Evolutionary conservation across 148 eudicot genomes (phyloP).

Genomic region (Fagopyrum homotropicum): DNA sequence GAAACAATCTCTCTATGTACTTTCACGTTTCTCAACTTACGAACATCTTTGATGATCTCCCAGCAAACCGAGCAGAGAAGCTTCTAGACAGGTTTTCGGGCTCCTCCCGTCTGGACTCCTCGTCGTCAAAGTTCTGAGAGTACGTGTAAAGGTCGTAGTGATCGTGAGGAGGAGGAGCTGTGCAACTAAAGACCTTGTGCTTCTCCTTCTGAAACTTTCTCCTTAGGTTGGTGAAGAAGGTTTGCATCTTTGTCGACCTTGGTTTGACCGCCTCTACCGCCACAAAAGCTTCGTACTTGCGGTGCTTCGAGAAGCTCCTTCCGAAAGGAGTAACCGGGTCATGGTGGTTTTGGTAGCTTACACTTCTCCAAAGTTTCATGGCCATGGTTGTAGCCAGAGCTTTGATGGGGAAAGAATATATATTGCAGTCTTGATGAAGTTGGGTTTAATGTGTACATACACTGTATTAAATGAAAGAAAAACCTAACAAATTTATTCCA

Average conservation of each 20-base stretch:
- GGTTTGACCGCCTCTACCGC: background rate
- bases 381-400: background rate
- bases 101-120: background rate
- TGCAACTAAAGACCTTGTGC: background rate
- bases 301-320: constrained; percentile 7
- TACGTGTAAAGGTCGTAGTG: background rate
- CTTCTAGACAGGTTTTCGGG: constrained; percentile 2
- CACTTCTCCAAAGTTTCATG: background rate
- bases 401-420: background rate
- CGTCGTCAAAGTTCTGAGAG: constrained; percentile 5
- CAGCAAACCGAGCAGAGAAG: constrained; percentile 7
- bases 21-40: background rate
- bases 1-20: no score
- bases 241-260: background rate
- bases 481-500: no score
- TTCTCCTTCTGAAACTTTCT: background rate
- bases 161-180: background rate
- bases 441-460: background rate
- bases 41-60: background rate
- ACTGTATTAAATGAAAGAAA: no score
- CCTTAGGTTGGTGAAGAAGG: constrained; percentile 1
- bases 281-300: background rate
- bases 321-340: background rate
- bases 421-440: background rate
- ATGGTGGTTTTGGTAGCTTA: constrained; percentile 1